phyloP scores from a whole-genome alignment of 2,329 filamentous ascomycete genomes.

The Neonectria punicea region DNA sequence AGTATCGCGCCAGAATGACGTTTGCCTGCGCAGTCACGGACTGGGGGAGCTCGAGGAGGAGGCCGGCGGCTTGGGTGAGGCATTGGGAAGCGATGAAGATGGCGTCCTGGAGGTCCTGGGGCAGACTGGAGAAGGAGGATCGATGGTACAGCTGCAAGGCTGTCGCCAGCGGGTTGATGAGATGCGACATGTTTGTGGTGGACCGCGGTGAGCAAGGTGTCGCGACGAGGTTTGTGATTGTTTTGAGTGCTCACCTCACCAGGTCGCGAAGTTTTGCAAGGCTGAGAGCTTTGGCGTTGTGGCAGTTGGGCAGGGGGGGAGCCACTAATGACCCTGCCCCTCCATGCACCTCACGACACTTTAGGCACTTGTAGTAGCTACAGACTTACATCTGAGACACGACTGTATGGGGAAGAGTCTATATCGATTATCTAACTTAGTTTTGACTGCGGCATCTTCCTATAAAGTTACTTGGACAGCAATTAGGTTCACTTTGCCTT shows the following conservation, averaged over 20 bases:
- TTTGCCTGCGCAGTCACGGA: constrained; percentile 88
- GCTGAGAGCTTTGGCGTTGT: constrained; percentile 23
- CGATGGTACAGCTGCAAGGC: constrained; percentile 73
- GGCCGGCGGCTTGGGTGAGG: constrained; percentile 80
- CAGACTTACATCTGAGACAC: not conserved
- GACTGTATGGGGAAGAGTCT: not conserved
- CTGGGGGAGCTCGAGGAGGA: constrained; percentile 85
- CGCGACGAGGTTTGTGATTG: not conserved
- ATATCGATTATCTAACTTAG: no score
- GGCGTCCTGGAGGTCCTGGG: constrained; percentile 75
- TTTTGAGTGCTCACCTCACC: constrained; percentile 8
- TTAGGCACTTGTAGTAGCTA: not conserved
- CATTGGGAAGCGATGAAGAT: constrained; percentile 77
- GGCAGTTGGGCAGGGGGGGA: not conserved
- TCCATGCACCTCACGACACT: constrained; percentile 10
- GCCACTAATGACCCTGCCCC: not conserved
- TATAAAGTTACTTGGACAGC: no score
- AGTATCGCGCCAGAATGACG: constrained; percentile 84
- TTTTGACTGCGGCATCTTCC: no score
- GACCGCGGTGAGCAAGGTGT: not conserved
- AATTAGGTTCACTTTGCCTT: no score
- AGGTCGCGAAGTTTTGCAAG: constrained; percentile 35
- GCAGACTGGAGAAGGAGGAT: constrained; percentile 66
- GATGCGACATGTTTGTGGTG: constrained; percentile 61
- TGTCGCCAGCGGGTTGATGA: constrained; percentile 78